Base-by-base conservation (phyloP, 2,329 filamentous ascomycete species). In the Ceratocystis colombiana region DNA sequence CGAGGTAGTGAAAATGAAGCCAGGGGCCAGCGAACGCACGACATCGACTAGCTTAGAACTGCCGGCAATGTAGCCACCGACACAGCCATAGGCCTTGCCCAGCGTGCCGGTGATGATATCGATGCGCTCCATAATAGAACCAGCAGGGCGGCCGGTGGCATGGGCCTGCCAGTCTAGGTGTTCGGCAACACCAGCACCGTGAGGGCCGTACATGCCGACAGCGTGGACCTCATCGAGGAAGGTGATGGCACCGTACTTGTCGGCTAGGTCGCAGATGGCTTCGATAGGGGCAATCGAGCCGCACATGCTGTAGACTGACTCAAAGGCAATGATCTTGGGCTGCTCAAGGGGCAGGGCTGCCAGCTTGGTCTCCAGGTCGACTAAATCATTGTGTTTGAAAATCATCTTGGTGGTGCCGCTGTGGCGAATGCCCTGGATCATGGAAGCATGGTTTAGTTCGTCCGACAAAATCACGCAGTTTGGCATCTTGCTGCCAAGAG, bases 291-390 rank as follows among this genome's bases (percentile, higher is more conserved):
- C 94, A 74, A 99, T 90, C 17, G 91, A 96, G 69, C 94, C 94
- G 74, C 94, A 99, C 94, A 99, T 99, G 79, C 91, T 96, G 79
- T 99, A 99, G 2, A 99, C 94, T 37, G 91, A 96, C 78, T 99
- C 94, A 70, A 97, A 99, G 1, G 94, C 94, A 70, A 99, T 99
- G 70, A 99, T 96, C 80, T 99, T 99, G 67, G 94, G 94, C 45
- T 89, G 84, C 68, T 94, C 83, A 0, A 88, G 78, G 0, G 93
- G 91, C 53, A 99, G 82, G 12, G 91, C 88, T 2, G 92, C 91
- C 70, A 99, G 81, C 78, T 99, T 97, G 63, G 85, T 85, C 79
- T 99, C 94, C 17, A 99, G 80, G 72, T 99, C 94, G 53, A 82
- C 85, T n/a, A 97, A 77, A 72, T 99, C 92, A 73, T 99, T 99